These are phyloP conservation scores for Pugionium cornutum DNA, from an alignment of 345 rosid species.

Conservation along the genomic window DNA sequence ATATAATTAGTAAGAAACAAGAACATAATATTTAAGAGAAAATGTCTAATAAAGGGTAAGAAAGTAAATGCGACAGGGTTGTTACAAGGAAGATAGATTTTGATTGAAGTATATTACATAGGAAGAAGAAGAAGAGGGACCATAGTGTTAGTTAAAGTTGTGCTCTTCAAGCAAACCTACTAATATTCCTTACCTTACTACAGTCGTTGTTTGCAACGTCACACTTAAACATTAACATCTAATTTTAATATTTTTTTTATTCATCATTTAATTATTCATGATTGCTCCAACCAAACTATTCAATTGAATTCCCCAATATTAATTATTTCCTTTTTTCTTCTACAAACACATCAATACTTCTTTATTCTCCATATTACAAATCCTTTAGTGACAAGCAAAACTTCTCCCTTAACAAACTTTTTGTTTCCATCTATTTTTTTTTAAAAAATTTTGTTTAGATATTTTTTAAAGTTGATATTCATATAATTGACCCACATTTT, in stretches of 20 bases:
- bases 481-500: no score
- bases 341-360: conserved; percentile 12
- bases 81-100: conserved; percentile 41
- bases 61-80: conserved; percentile 26
- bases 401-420: conserved; percentile 37
- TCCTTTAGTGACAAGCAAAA: conserved; percentile 53
- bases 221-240: conserved; percentile 17
- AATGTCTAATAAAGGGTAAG: neutral
- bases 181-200: conserved; percentile 32
- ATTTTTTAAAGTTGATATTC: neutral
- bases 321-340: neutral
- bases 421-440: conserved; percentile 11
- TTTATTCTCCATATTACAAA: conserved; percentile 32
- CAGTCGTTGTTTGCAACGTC: conserved; percentile 22
- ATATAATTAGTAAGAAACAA: no score
- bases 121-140: conserved; percentile 34
- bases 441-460: neutral
- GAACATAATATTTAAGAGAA: neutral
- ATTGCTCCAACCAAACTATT: conserved; percentile 32
- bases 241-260: neutral
- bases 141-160: conserved; percentile 69
- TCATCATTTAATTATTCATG: conserved; percentile 19
- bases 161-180: conserved; percentile 53
- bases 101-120: conserved; percentile 37
- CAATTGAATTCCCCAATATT: neutral